These are phyloP conservation scores for Mycocentrospora acerina DNA, from an alignment of 2,329 filamentous ascomycete species.

Conservation along the genomic window DNA sequence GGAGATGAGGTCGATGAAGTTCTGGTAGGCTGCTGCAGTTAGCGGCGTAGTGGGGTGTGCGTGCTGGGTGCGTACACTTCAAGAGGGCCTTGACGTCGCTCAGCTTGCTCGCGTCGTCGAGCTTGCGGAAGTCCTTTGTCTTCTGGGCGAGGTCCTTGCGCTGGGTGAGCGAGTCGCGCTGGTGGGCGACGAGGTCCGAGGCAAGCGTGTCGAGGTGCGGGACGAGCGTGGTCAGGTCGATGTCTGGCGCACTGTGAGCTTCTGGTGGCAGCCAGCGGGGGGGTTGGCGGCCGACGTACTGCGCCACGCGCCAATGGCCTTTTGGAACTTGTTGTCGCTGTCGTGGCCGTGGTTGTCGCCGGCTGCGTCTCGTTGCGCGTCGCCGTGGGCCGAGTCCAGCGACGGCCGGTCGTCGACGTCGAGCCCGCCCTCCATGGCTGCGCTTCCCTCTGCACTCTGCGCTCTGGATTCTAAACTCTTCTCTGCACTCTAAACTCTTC, in stretches of 20 bases:
- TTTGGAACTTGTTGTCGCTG: conserved; percentile 82
- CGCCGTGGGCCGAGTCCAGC: conserved; percentile 25
- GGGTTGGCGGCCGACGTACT: conserved; percentile 57
- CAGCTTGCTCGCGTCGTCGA: conserved; percentile 85
- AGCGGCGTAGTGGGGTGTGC: conserved; percentile 4
- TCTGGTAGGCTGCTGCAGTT: conserved; percentile 76
- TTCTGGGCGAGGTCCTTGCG: conserved; percentile 98
- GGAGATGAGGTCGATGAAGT: conserved; percentile 93
- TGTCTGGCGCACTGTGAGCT: conserved; percentile 57
- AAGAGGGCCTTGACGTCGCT: conserved; percentile 84
- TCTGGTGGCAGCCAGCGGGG: too few species aligned
- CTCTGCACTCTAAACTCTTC: too few species aligned
- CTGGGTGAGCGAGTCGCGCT: conserved; percentile 93
- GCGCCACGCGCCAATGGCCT: conserved; percentile 93
- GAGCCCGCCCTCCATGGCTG: conserved; percentile 39
- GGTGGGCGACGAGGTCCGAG: conserved; percentile 91
- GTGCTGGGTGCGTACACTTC: conserved; percentile 62
- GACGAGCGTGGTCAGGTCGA: conserved; percentile 82
- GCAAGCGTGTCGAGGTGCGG: conserved; percentile 87
- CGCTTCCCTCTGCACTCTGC: too few species aligned
- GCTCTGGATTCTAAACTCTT: too few species aligned
- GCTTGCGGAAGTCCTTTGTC: conserved; percentile 95
- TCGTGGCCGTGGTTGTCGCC: conserved; percentile 11
- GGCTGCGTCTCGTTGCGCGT: too few species aligned
- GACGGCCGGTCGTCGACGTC: conserved; percentile 28